phyloP scores from a whole-genome alignment of 352 stramenopile genomes.

The Plasmopara viticola region DNA sequence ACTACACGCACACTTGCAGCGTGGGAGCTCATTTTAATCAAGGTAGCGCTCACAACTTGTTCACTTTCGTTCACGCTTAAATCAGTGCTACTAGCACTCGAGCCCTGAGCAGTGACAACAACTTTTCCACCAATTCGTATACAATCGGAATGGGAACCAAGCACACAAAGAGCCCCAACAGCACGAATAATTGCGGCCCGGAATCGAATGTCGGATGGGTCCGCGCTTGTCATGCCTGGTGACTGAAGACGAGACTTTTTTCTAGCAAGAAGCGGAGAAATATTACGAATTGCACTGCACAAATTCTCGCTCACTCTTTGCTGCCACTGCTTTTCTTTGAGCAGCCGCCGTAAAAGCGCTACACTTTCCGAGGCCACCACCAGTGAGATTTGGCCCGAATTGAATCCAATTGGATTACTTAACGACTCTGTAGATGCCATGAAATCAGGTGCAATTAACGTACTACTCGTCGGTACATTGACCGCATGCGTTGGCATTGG shows the following conservation, averaged over 20 bases:
- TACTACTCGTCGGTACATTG: constrained; percentile 29
- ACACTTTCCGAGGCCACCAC: constrained; percentile 78
- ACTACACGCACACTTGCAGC: constrained; percentile 69
- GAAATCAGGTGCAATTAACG: constrained; percentile 16
- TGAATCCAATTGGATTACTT: constrained; percentile 74
- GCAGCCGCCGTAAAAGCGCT: constrained; percentile 59
- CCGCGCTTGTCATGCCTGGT: constrained; percentile 2
- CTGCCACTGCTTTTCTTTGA: constrained; percentile 64
- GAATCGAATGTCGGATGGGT: constrained; percentile 57
- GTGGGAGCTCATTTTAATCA: constrained; percentile 67
- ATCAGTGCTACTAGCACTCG: constrained; percentile 16
- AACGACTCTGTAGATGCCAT: constrained; percentile 60
- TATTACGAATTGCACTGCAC: constrained; percentile 65
- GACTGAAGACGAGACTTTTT: constrained; percentile 25
- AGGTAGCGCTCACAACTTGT: constrained; percentile 50
- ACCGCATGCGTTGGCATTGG: constrained; percentile 53
- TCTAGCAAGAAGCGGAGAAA: constrained; percentile 49
- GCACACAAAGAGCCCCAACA: constrained; percentile 72
- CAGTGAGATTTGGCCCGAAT: constrained; percentile 73
- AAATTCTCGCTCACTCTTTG: constrained; percentile 57
- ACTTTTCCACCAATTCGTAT: constrained; percentile 77
- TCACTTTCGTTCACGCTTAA: constrained; percentile 27
- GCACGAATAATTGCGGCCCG: constrained; percentile 71
- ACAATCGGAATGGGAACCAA: constrained; percentile 80
- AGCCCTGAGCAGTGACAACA: constrained; percentile 46